Percentiles rank a stretch among this genome's conserved stretches.
Evolutionary conservation across 1,139 yeast species (phyloP).

Genomic region (Yamadazyma oceani): DNA sequence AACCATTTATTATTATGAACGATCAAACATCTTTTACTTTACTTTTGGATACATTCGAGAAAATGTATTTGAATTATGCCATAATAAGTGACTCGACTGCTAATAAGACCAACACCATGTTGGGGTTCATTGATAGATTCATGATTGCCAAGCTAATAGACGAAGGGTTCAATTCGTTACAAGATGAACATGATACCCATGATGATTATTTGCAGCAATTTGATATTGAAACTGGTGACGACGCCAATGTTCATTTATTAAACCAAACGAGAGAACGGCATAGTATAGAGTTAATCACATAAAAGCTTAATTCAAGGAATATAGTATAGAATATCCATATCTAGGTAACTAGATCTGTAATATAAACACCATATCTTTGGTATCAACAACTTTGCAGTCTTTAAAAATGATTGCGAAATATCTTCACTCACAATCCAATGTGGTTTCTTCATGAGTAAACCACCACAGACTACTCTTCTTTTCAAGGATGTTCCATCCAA

Average conservation of each 20-base stretch:
- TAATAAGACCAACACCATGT: conserved; percentile 22
- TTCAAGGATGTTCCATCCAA: conserved; percentile 18
- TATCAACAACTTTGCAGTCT: too few species aligned
- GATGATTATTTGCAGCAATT: conserved; percentile 12
- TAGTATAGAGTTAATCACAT: conserved; percentile 33
- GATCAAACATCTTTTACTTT: conserved; percentile 37
- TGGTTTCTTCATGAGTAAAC: conserved; percentile 20
- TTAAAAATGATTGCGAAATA: not conserved
- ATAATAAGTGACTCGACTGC: conserved; percentile 23
- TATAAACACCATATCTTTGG: not conserved
- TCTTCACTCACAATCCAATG: not conserved
- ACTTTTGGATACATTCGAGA: conserved; percentile 42
- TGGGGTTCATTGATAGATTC: conserved; percentile 45
- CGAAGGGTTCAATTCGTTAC: conserved; percentile 26
- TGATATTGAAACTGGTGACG: conserved; percentile 17
- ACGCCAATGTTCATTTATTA: conserved; percentile 5
- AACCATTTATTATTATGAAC: conserved; percentile 26
- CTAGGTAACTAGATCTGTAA: too few species aligned
- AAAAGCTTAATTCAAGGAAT: conserved; percentile 3
- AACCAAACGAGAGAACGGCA: conserved; percentile 18
- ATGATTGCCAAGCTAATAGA: conserved; percentile 33
- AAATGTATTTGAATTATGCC: conserved; percentile 38
- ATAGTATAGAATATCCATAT: not conserved
- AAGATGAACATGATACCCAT: conserved; percentile 14
- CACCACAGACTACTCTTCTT: conserved; percentile 27